Percentiles rank a stretch among this genome's conserved stretches.
Evolutionary conservation across 805 yeast genomes (phyloP).

Genomic region (Grigorovia humatica): DNA sequence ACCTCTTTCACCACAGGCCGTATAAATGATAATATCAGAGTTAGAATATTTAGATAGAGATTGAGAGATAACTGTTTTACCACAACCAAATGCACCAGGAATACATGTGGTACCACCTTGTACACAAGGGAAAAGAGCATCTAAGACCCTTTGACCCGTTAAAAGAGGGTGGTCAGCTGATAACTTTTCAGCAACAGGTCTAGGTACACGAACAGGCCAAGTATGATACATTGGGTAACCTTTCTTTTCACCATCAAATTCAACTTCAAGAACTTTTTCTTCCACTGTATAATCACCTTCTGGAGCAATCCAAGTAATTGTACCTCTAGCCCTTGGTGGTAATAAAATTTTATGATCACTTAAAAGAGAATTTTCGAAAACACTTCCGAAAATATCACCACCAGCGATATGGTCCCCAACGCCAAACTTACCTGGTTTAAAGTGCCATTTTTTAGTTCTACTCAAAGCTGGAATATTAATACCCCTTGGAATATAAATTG

Average conservation of each 20-base stretch:
- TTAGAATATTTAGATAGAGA: constrained; percentile 94
- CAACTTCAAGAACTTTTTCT: constrained; percentile 84
- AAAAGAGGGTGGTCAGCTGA: constrained; percentile 90
- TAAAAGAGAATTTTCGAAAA: constrained; percentile 86
- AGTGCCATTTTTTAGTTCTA: constrained; percentile 75
- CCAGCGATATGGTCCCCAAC: constrained; percentile 98
- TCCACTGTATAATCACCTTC: constrained; percentile 88
- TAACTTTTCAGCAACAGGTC: constrained; percentile 93
- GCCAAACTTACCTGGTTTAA: constrained; percentile 59
- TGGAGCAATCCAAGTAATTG: constrained; percentile 78
- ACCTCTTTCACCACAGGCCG: constrained; percentile 96
- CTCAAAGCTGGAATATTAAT: constrained; percentile 91
- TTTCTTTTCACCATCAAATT: constrained; percentile 77
- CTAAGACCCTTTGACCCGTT: constrained; percentile 98
- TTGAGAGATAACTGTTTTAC: constrained; percentile 97
- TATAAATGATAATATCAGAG: constrained; percentile 93
- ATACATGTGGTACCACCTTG: constrained; percentile 99
- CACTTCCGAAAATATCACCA: constrained; percentile 93
- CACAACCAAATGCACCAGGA: constrained; percentile 99
- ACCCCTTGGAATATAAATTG: constrained; percentile 98
- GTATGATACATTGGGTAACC: constrained; percentile 92
- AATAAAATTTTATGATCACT: constrained; percentile 87
- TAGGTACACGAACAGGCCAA: constrained; percentile 99
- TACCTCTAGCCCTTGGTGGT: constrained; percentile 99
- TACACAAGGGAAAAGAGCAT: constrained; percentile 95